Evolutionary conservation across 2,329 filamentous ascomycete genomes (phyloP), one percentile per base, ranked within the genome.

Genomic region (Cladophialophora carrionii): DNA sequence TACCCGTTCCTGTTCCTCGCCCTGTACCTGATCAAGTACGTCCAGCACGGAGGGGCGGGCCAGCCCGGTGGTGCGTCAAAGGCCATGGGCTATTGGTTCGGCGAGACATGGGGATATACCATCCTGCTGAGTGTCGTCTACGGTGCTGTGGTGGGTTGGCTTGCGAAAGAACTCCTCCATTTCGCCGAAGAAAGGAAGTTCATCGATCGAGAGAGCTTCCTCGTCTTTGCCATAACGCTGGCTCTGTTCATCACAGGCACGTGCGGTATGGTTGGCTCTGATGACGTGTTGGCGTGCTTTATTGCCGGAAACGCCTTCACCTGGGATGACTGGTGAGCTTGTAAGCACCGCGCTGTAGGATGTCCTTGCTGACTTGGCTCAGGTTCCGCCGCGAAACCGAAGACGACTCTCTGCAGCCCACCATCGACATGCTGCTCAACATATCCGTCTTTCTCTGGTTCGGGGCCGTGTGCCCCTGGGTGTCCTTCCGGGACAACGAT

Each of bases 351-450:
- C n/a, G 22, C 7, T 6, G 34, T 17, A 12, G 22, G 12, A 2
- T 20, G 12, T 24, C 20, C 46, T 31, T 58, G 9, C 10, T 49
- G 20, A 49, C 12, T 3, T 24, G 46, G 22, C 12, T 3, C 82
- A 96, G 70, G 83, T 97, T 96, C 77, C 89, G 93, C 0, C 81
- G 94, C 0, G 90, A 96, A 76, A 97, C 93, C 0, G 81, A 89
- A 71, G 93, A 96, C 71, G 94, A 97, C 75, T 93, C 90, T 1
- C 84, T 97, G n/a, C 92, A 97, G 74, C 92, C 92, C 0, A 96
- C 92, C 0, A 90, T 97, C 53, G 92, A 97, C 75, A 96, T 96
- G 92, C 83, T 97, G 1, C 87, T 97, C 63, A 97, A 97, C 74
- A 86, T 96, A 3, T 83, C 88, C 20, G 85, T 97, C 46, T 97